Evolutionary conservation across 2,329 filamentous ascomycete species (phyloP).

Genomic region (Alternaria panax): DNA sequence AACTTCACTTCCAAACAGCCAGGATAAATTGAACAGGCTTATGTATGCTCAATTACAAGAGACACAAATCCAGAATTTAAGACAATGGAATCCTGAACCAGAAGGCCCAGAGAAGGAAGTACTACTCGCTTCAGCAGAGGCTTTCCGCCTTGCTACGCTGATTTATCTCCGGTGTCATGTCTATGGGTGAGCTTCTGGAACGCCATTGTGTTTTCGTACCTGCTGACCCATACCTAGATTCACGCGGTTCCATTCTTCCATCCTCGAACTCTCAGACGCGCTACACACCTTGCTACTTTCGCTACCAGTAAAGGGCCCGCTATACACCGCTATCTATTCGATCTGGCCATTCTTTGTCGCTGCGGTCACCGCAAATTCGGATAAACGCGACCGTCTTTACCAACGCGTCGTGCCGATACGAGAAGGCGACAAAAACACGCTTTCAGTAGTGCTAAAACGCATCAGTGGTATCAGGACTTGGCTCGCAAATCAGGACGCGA

Average conservation of each 20-base stretch:
- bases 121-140: conserved; percentile 39
- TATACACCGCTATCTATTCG: conserved; percentile 45
- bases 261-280: conserved; percentile 39
- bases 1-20: conserved; percentile 32
- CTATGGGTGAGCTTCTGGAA: conserved; percentile 31
- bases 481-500: conserved; percentile 41
- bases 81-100: conserved; percentile 39
- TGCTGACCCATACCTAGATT: conserved; percentile 24
- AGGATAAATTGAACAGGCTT: conserved; percentile 22
- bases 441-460: conserved; percentile 41
- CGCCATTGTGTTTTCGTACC: not conserved
- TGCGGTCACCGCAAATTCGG: conserved; percentile 40
- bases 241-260: conserved; percentile 41
- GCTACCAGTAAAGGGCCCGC: conserved; percentile 40
- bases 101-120: conserved; percentile 35
- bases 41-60: conserved; percentile 39
- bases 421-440: conserved; percentile 44
- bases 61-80: conserved; percentile 33
- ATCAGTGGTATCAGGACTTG: conserved; percentile 41
- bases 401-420: conserved; percentile 42
- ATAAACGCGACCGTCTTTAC: conserved; percentile 42
- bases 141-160: conserved; percentile 41
- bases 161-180: conserved; percentile 44
- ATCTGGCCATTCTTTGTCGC: conserved; percentile 46
- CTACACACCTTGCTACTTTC: conserved; percentile 35